Percentiles rank a stretch among this genome's conserved stretches.
Conservation (phyloP, 345 rosid genomes). For the Sonneratia alba region DNA sequence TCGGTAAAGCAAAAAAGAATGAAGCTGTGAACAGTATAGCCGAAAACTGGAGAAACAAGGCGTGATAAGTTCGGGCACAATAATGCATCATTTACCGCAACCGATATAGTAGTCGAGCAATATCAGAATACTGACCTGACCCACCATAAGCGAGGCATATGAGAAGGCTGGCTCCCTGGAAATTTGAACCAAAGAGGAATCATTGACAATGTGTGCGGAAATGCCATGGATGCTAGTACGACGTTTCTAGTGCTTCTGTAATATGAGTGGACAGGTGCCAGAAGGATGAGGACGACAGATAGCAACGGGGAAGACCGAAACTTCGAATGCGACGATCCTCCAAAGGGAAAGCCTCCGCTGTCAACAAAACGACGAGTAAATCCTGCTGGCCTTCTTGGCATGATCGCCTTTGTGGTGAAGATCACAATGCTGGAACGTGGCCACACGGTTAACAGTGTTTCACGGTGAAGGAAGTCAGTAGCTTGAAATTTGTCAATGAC, state of each 20-base stretch:
- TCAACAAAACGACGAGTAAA: constrained; percentile 68
- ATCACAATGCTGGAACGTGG: neutral
- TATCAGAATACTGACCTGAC: neutral
- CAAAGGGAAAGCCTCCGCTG: constrained; percentile 62
- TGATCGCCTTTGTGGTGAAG: constrained; percentile 14
- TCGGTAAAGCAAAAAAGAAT: neutral
- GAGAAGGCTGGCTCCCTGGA: constrained; percentile 2
- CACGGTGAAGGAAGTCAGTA: no score
- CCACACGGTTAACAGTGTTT: neutral
- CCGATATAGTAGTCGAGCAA: neutral
- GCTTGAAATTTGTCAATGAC: no score
- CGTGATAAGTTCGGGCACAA: neutral
- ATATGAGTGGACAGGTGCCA: constrained; percentile 27
- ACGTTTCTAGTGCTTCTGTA: neutral
- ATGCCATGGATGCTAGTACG: neutral
- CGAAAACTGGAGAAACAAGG: neutral
- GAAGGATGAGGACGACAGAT: constrained; percentile 57
- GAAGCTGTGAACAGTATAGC: no score
- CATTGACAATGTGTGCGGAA: neutral
- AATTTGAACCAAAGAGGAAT: neutral
- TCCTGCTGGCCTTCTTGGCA: constrained; percentile 84
- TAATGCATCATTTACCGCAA: neutral
- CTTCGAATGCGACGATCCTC: constrained; percentile 64
- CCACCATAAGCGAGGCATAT: neutral
- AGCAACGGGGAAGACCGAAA: constrained; percentile 71